A percentile compares a stretch with the other conserved stretches of the same genome.
Evolutionary conservation across 2,329 filamentous ascomycete species (phyloP).

Genomic region (Chalara sp.): DNA sequence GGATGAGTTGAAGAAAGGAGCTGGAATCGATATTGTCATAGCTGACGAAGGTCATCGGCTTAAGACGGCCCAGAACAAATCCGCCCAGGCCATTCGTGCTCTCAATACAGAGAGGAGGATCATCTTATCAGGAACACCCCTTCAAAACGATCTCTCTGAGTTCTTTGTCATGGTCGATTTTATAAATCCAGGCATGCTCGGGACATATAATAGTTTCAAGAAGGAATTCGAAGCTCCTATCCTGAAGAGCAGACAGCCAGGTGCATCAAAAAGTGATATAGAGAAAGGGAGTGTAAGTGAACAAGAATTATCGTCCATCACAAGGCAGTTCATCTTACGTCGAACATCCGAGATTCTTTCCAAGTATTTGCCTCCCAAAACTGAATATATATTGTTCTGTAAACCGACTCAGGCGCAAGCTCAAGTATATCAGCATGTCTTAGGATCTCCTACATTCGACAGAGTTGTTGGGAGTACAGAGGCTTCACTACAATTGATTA

Average conservation of each 20-base stretch:
- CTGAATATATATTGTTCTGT: conserved; percentile 92
- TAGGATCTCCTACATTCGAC: conserved; percentile 58
- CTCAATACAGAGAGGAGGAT: conserved; percentile 59
- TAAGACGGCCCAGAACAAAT: conserved; percentile 91
- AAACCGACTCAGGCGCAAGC: conserved; percentile 86
- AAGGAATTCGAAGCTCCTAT: conserved; percentile 90
- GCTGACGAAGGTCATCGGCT: conserved; percentile 96
- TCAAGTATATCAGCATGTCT: conserved; percentile 69
- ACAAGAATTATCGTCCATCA: conserved; percentile 82
- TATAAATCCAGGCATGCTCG: conserved; percentile 84
- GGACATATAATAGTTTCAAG: conserved; percentile 87
- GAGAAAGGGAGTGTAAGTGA: conserved; percentile 66
- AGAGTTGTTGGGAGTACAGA: conserved; percentile 55
- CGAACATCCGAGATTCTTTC: conserved; percentile 90
- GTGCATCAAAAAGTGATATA: conserved; percentile 58
- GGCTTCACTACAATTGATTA: conserved; percentile 61
- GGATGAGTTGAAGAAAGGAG: conserved; percentile 55
- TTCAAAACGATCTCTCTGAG: conserved; percentile 94
- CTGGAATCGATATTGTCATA: conserved; percentile 75
- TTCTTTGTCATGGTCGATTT: conserved; percentile 94
- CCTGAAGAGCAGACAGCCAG: conserved; percentile 54
- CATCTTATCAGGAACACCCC: conserved; percentile 64
- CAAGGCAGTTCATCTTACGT: conserved; percentile 84
- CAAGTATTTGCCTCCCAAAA: conserved; percentile 81
- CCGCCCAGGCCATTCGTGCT: conserved; percentile 84